A percentile compares a stretch with the other conserved stretches of the same genome.
phyloP scores from a whole-genome alignment of 345 rosid species.

The Citrus inodora region DNA sequence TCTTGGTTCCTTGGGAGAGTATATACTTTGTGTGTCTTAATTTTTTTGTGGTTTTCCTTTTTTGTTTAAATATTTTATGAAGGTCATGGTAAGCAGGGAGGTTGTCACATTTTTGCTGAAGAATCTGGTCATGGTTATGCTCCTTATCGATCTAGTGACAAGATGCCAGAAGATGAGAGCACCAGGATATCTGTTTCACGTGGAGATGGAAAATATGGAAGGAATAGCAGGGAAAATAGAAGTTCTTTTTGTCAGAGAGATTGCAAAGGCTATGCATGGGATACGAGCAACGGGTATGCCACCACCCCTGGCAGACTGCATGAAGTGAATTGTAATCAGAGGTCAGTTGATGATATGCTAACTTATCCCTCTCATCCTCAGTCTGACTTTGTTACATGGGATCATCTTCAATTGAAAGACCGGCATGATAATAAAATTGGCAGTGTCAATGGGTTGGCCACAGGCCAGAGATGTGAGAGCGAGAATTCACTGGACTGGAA shows the following conservation, averaged over 20 bases:
- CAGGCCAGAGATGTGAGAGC: slow-evolving; percentile 44
- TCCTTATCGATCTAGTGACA: slow-evolving; percentile 52
- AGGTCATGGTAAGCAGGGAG: slow-evolving; percentile 94
- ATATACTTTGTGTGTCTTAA: slow-evolving; percentile 21
- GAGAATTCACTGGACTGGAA: slow-evolving; percentile 71
- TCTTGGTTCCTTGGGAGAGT: slow-evolving; percentile 4
- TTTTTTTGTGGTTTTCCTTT: slow-evolving; percentile 20
- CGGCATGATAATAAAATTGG: slow-evolving; percentile 42
- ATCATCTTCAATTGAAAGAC: slow-evolving; percentile 51
- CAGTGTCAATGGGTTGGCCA: slow-evolving; percentile 41
- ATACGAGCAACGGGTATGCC: slow-evolving; percentile 58
- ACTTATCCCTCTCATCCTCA: slow-evolving; percentile 38
- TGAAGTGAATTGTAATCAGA: slow-evolving; percentile 49
- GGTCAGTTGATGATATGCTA: slow-evolving; percentile 58
- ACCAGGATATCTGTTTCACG: slow-evolving; percentile 44
- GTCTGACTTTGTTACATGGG: slow-evolving; percentile 46
- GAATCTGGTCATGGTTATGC: slow-evolving; percentile 63
- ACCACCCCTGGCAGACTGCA: slow-evolving; percentile 46
- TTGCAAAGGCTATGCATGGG: slow-evolving; percentile 70
- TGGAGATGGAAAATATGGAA: slow-evolving; percentile 65
- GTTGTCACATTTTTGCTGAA: slow-evolving; percentile 61
- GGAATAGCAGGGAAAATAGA: slow-evolving; percentile 64
- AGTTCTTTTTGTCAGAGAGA: slow-evolving; percentile 67
- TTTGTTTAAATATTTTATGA: slow-evolving; percentile 40
- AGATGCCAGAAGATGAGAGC: slow-evolving; percentile 59